phyloP scores from a whole-genome alignment of 306 rosid genomes.

The Quillaja saponaria region DNA sequence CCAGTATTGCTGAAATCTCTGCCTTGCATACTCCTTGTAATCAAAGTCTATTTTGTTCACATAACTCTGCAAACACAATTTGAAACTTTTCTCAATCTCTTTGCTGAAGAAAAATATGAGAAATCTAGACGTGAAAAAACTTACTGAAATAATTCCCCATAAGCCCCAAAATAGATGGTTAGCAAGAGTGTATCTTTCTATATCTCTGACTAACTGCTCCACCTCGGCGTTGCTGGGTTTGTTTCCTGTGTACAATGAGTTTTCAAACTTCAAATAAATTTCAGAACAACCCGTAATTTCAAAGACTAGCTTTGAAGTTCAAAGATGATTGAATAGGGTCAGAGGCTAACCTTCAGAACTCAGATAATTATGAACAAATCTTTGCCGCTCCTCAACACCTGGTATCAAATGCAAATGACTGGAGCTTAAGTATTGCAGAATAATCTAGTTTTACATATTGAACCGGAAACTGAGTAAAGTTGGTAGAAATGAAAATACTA shows the following conservation, averaged over 20 bases:
- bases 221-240: constrained; percentile 59
- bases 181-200: constrained; percentile 71
- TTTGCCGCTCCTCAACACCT: constrained; percentile 74
- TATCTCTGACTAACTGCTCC: constrained; percentile 48
- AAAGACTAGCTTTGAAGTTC: not conserved
- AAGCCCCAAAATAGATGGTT: constrained; percentile 91
- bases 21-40: constrained; percentile 79
- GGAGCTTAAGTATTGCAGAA: constrained; percentile 21
- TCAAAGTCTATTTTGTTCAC: constrained; percentile 88
- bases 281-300: not conserved
- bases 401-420: constrained; percentile 30
- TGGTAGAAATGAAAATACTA: not conserved
- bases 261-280: not conserved
- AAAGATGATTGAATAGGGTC: not conserved
- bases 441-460: constrained; percentile 13
- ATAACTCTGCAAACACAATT: constrained; percentile 54
- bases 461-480: constrained; percentile 14
- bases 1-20: constrained; percentile 79
- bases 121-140: constrained; percentile 1
- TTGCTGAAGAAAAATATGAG: not conserved
- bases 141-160: constrained; percentile 95
- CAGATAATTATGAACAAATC: constrained; percentile 60
- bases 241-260: constrained; percentile 45
- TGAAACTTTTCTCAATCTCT: constrained; percentile 8
- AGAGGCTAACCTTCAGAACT: constrained; percentile 60